Base-by-base conservation (phyloP, 352 stramenopile genomes). In the Phytopythium oedochilum region DNA sequence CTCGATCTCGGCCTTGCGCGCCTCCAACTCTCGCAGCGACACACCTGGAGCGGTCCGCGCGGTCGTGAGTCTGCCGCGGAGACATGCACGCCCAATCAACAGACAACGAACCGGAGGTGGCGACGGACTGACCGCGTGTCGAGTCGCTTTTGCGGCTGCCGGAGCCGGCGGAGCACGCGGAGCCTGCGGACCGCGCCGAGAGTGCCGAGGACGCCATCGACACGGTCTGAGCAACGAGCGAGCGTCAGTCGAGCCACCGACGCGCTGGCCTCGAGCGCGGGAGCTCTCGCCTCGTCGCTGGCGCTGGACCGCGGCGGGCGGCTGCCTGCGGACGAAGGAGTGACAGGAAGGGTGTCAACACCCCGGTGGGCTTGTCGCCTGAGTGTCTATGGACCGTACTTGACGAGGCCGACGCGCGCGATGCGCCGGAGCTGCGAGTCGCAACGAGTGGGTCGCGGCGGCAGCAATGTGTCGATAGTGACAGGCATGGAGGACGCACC, bases 1-100 rank as follows among this genome's bases (percentile, higher is more conserved):
- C 47, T 84, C 73, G 48, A 89, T 89, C 48, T 83, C 62, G n/a
- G 42, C 60, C 53, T 87, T 89, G 45, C 73, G 75, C 22, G 60
- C 54, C 54, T 89, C 78, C 23, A 89, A 55, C 12, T 82, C 73
- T 0, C 70, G 69, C 28, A 89, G 57, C 11, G 75, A 89, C 12
- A 69, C 64, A 35, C 52, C 78, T 88, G 46, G 0, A 5, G 40
- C 42, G n/a, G 22, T 14, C 25, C 25, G 17, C 6, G 8, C 8
- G 32, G 32, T 43, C 23, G 31, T 18, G 28, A 34, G 44, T n/a
- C 20, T 36, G 20, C 11, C 34, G 35, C 32, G 32, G 5, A 2
- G 32, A 15, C 32, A 17, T 3, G 32, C 32, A 11, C 32, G 10
- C 32, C 29, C 29, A 32, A 32, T 2, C 32, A 14, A 15, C 14